phyloP scores from a whole-genome alignment of 306 rosid genomes.

The Hylodesmum podocarpum region DNA sequence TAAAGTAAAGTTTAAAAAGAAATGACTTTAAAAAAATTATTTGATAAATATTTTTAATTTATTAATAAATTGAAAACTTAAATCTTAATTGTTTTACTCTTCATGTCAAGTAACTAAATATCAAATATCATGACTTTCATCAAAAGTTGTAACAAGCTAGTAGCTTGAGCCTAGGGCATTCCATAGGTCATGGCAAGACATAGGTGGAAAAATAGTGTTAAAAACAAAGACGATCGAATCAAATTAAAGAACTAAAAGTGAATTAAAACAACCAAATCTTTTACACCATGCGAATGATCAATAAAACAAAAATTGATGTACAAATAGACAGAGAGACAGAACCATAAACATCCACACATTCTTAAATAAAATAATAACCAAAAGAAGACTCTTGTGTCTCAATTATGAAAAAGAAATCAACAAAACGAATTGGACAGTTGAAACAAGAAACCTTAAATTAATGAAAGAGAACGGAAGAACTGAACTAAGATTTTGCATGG shows the following conservation, averaged over 20 bases:
- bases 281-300: not conserved
- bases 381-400: not conserved
- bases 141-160: not conserved
- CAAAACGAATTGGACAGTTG: not conserved
- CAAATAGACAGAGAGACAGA: conserved; percentile 16
- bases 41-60: too few species aligned
- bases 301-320: not conserved
- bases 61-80: too few species aligned
- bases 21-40: too few species aligned
- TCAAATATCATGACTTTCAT: not conserved
- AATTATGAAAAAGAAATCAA: conserved; percentile 12
- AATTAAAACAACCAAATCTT: not conserved
- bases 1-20: too few species aligned
- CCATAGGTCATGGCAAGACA: not conserved
- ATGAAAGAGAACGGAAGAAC: not conserved
- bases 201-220: not conserved
- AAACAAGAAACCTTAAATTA: conserved; percentile 1
- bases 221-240: not conserved
- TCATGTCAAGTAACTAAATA: not conserved
- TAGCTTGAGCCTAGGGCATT: not conserved
- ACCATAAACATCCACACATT: not conserved
- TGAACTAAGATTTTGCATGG: conserved; percentile 31
- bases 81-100: too few species aligned
- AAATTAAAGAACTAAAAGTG: not conserved
- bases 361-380: not conserved